Evolutionary conservation across 495 filamentous ascomycete genomes (phyloP).

Genomic region (Aspergillus heteromorphus): DNA sequence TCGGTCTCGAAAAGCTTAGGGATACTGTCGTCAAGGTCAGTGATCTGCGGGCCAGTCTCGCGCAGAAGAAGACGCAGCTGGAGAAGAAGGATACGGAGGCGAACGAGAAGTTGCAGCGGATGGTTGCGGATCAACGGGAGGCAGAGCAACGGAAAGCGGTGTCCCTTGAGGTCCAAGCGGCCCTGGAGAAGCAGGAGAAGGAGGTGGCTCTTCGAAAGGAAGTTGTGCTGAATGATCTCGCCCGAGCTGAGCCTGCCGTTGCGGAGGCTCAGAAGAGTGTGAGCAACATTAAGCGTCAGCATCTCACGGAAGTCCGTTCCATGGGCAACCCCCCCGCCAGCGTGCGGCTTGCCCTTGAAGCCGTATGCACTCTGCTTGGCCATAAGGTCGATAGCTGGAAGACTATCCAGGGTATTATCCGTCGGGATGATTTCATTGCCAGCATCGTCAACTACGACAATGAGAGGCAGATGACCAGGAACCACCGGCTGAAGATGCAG

Average conservation of each 20-base stretch:
- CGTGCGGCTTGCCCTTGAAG: slow-evolving; percentile 87
- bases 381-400: slow-evolving; percentile 90
- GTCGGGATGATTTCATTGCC: slow-evolving; percentile 93
- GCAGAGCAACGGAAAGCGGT: slow-evolving; percentile 85
- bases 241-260: slow-evolving; percentile 88
- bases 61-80: slow-evolving; percentile 87
- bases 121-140: slow-evolving; percentile 94
- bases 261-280: slow-evolving; percentile 89
- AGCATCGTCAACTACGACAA: slow-evolving; percentile 98
- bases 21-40: slow-evolving; percentile 98
- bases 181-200: slow-evolving; percentile 82
- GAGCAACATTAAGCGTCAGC: slow-evolving; percentile 94
- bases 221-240: slow-evolving; percentile 82
- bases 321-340: slow-evolving; percentile 88
- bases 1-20: slow-evolving; percentile 93
- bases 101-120: slow-evolving; percentile 92
- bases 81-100: slow-evolving; percentile 92
- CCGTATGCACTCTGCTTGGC: slow-evolving; percentile 89
- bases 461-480: slow-evolving; percentile 86
- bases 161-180: slow-evolving; percentile 81
- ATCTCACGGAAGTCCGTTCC: slow-evolving; percentile 94
- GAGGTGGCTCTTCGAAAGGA: slow-evolving; percentile 80
- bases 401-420: slow-evolving; percentile 77
- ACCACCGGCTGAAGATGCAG: slow-evolving; percentile 79
- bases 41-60: slow-evolving; percentile 82